phyloP scores from a whole-genome alignment of 2,329 filamentous ascomycete genomes.

The Microascus cirrosus region DNA sequence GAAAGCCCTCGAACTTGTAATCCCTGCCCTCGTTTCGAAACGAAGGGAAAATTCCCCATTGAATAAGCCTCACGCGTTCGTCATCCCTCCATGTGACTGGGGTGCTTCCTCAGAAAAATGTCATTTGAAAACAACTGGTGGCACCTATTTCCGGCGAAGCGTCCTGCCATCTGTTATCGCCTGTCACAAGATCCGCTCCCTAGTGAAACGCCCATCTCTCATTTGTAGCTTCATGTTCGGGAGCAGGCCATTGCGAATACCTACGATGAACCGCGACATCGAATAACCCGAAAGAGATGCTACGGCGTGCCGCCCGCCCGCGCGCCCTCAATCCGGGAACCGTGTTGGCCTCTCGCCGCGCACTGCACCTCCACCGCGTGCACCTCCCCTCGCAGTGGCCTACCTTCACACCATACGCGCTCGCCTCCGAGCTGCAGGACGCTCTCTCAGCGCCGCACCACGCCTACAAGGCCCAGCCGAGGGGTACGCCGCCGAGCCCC shows the following conservation, averaged over 20 bases:
- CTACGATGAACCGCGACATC: not conserved
- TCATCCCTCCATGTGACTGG: not conserved
- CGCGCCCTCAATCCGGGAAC: not conserved
- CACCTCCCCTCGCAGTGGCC: slow-evolving; percentile 2
- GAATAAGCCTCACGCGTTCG: not conserved
- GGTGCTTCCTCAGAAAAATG: too few species aligned
- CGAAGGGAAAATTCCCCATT: not conserved
- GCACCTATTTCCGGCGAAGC: too few species aligned
- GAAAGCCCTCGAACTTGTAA: not conserved
- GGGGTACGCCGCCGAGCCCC: slow-evolving; percentile 40
- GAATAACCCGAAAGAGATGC: not conserved
- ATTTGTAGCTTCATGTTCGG: too few species aligned
- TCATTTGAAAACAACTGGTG: too few species aligned
- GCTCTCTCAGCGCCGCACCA: slow-evolving; percentile 17
- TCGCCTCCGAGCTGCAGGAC: slow-evolving; percentile 16
- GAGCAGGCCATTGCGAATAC: too few species aligned
- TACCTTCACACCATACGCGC: slow-evolving; percentile 4
- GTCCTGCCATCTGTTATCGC: too few species aligned
- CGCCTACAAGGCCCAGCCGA: not conserved
- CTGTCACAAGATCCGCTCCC: too few species aligned
- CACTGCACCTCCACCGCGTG: slow-evolving; percentile 1
- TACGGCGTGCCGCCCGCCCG: not conserved
- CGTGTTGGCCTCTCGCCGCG: not conserved
- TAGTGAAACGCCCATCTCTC: too few species aligned
- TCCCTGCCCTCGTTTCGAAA: not conserved